Base-by-base conservation (phyloP, 116 monocot species). In the Trichopus zeylanicus region DNA sequence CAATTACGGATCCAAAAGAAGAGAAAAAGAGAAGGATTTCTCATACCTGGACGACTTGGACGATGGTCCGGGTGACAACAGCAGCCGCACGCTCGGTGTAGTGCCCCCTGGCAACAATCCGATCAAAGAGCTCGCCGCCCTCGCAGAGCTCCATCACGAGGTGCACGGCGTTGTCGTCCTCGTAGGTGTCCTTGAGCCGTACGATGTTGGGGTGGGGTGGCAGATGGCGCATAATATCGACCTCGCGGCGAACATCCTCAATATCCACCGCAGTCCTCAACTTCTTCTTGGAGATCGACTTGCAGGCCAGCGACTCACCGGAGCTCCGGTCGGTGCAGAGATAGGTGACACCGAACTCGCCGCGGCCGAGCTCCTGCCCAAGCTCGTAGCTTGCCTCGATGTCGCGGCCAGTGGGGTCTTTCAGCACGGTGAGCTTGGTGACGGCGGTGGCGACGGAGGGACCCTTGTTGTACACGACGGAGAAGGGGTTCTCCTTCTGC, bases 211-310 rank as follows among this genome's bases (percentile, higher is more conserved):
- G 65, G 55, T 89, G 84, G 48, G 4, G n/a, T 13, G 89, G 89
- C 51, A 89, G 29, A 18, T 68, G 70, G 59, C 65, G 69, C 89
- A 89, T 89, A 70, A n/a, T n/a, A n/a, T n/a, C n/a, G n/a, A n/a
- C n/a, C n/a, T n/a, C n/a, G n/a, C n/a, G n/a, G n/a, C n/a, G 38
- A 22, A 89, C 89, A 33, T 89, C 89, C 61, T 84, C 84, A 23
- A 89, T 33, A 55, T 89, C 89, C 3, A 89, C 73, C 3, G 85
- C 60, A 13, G 89, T 89, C 64, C 89, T 57, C 28, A 89, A 78
- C 78, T 89, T 89, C 78, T 65, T 81, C 79, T 89, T 89, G 24
- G 89, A 89, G 27, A 89, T 89, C 33, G 89, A 81, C 60, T 89
- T 89, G 85, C 89, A 89, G 27, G 89, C 89, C 31, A 64, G 66